phyloP scores from a whole-genome alignment of 495 filamentous ascomycete genomes.

The Talaromyces proteolyticus region DNA sequence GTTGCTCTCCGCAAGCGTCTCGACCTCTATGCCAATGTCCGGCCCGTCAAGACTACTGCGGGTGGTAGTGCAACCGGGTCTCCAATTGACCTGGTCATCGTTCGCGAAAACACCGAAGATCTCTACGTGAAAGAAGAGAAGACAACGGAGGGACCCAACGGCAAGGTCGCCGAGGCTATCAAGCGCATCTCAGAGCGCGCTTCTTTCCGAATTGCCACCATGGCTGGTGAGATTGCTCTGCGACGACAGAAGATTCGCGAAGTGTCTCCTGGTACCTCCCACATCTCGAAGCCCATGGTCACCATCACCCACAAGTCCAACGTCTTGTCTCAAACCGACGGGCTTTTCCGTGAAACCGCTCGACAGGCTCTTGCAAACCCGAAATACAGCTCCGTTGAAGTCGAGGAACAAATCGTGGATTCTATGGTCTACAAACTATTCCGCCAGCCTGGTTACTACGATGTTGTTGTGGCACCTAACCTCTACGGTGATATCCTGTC shows the following conservation, averaged over 20 bases:
- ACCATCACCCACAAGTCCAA: conserved; percentile 99
- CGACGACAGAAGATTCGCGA: conserved; percentile 75
- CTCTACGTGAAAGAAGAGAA: conserved; percentile 97
- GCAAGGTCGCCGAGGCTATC: conserved; percentile 92
- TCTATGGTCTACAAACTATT: conserved; percentile 99
- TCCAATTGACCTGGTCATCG: conserved; percentile 93
- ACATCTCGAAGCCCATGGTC: conserved; percentile 64
- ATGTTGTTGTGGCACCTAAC: conserved; percentile 97
- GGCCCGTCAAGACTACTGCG: conserved; percentile 81
- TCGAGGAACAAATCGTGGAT: conserved; percentile 98
- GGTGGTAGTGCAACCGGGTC: conserved; percentile 42
- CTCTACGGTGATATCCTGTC: conserved; percentile 96
- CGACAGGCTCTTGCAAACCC: conserved; percentile 59
- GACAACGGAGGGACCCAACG: conserved; percentile 63
- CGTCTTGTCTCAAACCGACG: conserved; percentile 93
- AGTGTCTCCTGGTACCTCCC: conserved; percentile 28
- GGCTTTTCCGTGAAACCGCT: conserved; percentile 82
- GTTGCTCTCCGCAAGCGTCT: conserved; percentile 94
- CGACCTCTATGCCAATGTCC: conserved; percentile 94
- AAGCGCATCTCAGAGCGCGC: conserved; percentile 91
- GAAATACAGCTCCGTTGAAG: conserved; percentile 54
- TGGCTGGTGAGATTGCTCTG: conserved; percentile 91
- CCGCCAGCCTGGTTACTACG: conserved; percentile 88
- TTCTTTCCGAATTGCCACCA: conserved; percentile 75
- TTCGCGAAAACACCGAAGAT: conserved; percentile 98